phyloP scores from a whole-genome alignment of 2,329 filamentous ascomycete species.

The Alternaria sp. region DNA sequence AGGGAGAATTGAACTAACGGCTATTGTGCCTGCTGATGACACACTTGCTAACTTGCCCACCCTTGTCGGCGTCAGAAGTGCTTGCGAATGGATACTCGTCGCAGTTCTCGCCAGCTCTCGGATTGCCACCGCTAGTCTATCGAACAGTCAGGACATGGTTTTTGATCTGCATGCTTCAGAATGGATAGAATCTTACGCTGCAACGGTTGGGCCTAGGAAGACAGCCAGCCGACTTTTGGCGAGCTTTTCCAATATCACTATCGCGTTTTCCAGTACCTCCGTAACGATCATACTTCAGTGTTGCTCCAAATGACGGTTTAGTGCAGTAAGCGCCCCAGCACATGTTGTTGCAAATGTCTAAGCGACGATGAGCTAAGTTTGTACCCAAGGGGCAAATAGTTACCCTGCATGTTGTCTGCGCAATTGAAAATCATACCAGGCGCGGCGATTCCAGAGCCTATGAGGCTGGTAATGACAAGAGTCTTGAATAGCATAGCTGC shows the following conservation, averaged over 20 bases:
- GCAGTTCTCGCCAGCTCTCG: constrained; percentile 2
- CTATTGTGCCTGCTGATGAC: background rate
- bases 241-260: background rate
- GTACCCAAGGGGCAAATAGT: background rate
- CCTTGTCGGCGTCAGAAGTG: background rate
- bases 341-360: constrained; percentile 7
- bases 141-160: background rate
- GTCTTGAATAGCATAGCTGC: constrained; percentile 1
- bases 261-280: constrained; percentile 2
- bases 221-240: constrained; percentile 2
- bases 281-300: constrained; percentile 2
- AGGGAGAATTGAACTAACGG: background rate
- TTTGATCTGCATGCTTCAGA: background rate
- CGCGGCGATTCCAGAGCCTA: background rate
- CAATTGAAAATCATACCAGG: constrained; percentile 7
- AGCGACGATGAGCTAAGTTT: background rate
- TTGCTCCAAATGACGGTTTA: background rate
- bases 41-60: background rate
- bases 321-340: constrained; percentile 10
- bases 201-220: background rate
- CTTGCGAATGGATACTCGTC: constrained; percentile 3
- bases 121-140: background rate
- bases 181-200: background rate
- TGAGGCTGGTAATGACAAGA: background rate
- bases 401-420: constrained; percentile 1